phyloP scores from a whole-genome alignment of 2,329 filamentous ascomycete species.

The Sphaerulina vaccinii region DNA sequence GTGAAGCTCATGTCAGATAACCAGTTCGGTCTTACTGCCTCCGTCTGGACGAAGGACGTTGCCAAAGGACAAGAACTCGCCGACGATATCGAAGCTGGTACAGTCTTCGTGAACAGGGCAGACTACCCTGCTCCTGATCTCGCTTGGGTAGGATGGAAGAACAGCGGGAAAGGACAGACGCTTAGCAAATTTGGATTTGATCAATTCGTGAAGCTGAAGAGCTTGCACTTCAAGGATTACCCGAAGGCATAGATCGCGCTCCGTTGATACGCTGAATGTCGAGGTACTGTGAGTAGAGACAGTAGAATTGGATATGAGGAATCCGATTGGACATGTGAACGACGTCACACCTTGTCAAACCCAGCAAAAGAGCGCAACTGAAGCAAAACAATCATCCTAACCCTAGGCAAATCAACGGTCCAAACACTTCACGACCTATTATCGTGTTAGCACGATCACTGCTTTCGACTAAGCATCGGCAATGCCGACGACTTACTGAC shows the following conservation, averaged over 20 bases:
- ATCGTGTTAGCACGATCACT: too few relatives aligned
- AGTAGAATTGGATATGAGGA: too few relatives aligned
- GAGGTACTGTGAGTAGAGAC: too few relatives aligned
- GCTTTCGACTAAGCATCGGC: too few relatives aligned
- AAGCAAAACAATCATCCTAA: too few relatives aligned
- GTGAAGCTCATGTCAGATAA: conserved; percentile 88
- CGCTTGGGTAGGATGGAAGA: conserved; percentile 81
- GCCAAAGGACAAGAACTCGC: conserved; percentile 71
- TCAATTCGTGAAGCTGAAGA: conserved; percentile 95
- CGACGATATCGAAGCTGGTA: conserved; percentile 83
- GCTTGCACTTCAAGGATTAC: conserved; percentile 85
- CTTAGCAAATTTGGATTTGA: conserved; percentile 89
- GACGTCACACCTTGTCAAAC: too few relatives aligned
- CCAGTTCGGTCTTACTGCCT: conserved; percentile 91
- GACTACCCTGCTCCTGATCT: conserved; percentile 80
- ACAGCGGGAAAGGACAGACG: conserved; percentile 88
- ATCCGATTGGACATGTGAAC: neutral
- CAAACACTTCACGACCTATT: too few relatives aligned
- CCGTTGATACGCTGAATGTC: too few relatives aligned
- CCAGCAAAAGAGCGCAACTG: too few relatives aligned
- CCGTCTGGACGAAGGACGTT: conserved; percentile 92
- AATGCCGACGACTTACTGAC: too few relatives aligned
- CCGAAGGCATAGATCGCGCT: conserved; percentile 44
- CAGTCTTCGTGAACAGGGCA: conserved; percentile 92
- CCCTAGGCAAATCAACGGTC: too few relatives aligned